A percentile compares a stretch with the other conserved stretches of the same genome.
Evolutionary conservation across 208 protist species (phyloP).

Genomic region (Trypanosoma platydactyli): DNA sequence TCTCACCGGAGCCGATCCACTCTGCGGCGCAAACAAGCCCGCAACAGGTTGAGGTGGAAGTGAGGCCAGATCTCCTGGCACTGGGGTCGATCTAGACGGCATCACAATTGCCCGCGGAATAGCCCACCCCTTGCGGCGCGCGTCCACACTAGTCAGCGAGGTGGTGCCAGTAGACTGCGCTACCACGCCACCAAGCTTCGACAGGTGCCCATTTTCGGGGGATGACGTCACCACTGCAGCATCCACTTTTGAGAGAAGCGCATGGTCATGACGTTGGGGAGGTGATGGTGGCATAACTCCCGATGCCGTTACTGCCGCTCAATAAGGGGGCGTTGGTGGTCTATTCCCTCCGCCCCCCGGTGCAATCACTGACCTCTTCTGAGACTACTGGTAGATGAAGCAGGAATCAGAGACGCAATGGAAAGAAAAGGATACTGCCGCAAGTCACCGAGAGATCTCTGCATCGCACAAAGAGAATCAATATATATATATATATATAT

Average conservation of each 20-base stretch:
- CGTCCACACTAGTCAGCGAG: neutral
- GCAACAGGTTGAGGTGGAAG: neutral
- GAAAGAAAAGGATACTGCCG: too few relatives aligned
- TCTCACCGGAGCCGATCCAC: neutral
- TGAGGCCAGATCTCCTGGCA: neutral
- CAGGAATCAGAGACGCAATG: too few relatives aligned
- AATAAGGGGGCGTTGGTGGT: too few relatives aligned
- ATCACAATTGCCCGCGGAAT: constrained; percentile 7
- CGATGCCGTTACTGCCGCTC: too few relatives aligned
- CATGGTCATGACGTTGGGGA: neutral
- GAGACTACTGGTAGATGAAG: too few relatives aligned
- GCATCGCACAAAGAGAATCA: too few relatives aligned
- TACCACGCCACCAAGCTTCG: neutral
- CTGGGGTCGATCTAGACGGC: neutral
- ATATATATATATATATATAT: too few relatives aligned
- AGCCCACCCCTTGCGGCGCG: constrained; percentile 9
- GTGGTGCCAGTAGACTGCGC: neutral
- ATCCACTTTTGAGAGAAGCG: neutral
- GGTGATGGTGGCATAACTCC: too few relatives aligned
- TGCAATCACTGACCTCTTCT: too few relatives aligned
- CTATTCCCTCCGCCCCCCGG: too few relatives aligned
- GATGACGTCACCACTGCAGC: neutral
- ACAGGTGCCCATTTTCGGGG: neutral
- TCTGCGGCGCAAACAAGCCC: neutral
- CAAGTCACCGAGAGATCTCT: too few relatives aligned